Evolutionary conservation across 441 rosid genomes (phyloP).

Genomic region (Jatropha multifida): DNA sequence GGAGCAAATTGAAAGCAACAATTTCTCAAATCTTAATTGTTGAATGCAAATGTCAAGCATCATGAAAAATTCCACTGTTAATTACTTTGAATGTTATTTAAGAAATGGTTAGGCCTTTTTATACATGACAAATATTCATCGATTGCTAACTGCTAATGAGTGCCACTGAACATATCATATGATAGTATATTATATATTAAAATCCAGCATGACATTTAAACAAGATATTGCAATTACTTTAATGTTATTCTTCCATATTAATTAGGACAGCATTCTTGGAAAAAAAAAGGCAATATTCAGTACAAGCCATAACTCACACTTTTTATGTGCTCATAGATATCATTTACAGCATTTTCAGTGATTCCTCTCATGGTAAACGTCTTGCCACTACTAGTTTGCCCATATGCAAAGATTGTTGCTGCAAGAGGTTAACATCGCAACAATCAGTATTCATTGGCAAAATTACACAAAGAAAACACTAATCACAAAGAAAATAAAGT

Average conservation of each 20-base stretch:
- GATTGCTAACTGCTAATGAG: not conserved
- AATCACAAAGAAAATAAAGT: not conserved
- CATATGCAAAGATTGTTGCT: slow-evolving; percentile 93
- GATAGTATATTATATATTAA: not conserved
- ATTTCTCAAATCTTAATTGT: not conserved
- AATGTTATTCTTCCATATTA: not conserved
- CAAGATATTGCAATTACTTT: not conserved
- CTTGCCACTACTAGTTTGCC: slow-evolving; percentile 96
- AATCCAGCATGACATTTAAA: not conserved
- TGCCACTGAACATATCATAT: not conserved
- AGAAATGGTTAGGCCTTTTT: not conserved
- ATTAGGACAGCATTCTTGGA: not conserved
- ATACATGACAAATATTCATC: not conserved
- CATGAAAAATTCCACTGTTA: not conserved
- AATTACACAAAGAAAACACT: not conserved
- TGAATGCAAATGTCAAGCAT: not conserved
- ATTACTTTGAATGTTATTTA: not conserved
- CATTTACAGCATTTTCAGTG: slow-evolving; percentile 67
- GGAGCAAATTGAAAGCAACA: slow-evolving; percentile 8
- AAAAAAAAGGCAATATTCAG: not conserved
- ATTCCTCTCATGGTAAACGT: slow-evolving; percentile 90
- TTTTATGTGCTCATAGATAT: slow-evolving; percentile 68
- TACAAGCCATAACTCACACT: slow-evolving; percentile 42
- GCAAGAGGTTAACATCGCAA: slow-evolving; percentile 28
- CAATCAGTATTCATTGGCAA: slow-evolving; percentile 6